Evolutionary conservation across 208 protist species (phyloP).

Genomic region (Novymonas esmeraldas): DNA sequence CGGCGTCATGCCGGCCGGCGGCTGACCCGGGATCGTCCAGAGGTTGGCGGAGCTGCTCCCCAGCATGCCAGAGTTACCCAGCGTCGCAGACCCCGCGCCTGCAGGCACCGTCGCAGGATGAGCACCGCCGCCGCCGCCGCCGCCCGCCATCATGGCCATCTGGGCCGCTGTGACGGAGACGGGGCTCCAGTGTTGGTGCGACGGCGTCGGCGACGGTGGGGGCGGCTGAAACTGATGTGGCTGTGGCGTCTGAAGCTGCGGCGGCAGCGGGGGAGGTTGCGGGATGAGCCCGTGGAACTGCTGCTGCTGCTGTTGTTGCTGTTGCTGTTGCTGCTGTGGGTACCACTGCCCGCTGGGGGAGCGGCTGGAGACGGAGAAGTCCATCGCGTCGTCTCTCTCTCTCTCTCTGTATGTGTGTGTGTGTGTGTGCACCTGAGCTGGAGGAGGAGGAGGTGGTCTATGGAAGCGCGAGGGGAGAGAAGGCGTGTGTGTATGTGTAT

Average conservation of each 20-base stretch:
- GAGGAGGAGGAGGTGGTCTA: neutral
- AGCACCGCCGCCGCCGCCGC: neutral
- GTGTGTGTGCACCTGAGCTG: neutral
- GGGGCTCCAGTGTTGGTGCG: constrained; percentile 11
- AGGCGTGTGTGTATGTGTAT: neutral
- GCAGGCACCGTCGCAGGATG: too few relatives aligned
- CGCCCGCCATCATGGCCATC: neutral
- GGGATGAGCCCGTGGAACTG: constrained; percentile 2
- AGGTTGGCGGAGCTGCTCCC: constrained; percentile 18
- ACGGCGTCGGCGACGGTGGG: neutral
- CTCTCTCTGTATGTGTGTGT: neutral
- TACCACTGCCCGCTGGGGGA: constrained; percentile 50
- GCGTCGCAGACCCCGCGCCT: neutral
- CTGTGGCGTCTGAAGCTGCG: constrained; percentile 5
- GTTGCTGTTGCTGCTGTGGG: constrained; percentile 32
- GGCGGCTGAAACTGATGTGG: neutral
- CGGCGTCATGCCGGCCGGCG: constrained; percentile 7
- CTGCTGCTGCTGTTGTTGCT: constrained; percentile 24
- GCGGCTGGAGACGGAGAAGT: constrained; percentile 31
- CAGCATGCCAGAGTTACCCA: constrained; percentile 22
- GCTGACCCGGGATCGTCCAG: neutral
- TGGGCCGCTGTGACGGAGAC: constrained; percentile 11
- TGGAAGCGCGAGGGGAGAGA: neutral
- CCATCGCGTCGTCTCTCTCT: constrained; percentile 9
- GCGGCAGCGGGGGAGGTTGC: neutral